Base-by-base conservation (phyloP, 495 filamentous ascomycete species). In the Symbiotaphrina buchneri region DNA sequence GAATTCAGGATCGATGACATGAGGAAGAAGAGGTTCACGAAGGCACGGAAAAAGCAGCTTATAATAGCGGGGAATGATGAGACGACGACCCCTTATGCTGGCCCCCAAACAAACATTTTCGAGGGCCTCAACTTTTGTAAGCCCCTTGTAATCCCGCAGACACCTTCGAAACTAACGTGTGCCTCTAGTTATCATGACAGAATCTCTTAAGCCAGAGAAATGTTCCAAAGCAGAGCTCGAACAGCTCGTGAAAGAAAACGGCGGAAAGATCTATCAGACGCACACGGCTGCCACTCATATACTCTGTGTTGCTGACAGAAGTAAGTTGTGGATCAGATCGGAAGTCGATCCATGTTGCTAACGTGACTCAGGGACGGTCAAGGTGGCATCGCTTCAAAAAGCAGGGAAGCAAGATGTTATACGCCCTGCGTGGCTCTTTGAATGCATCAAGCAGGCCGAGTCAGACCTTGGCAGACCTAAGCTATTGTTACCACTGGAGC, bases 141-240 rank as follows among this genome's bases (percentile, higher is more conserved):
- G 39, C 38, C 7, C 8, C 20, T 24, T 23, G n/a, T n/a, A n/a
- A 8, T 7, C 22, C 13, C 13, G 22, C 8, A 25, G 7, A 8
- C 11, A 16, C 63, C 17, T 57, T 48, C 4, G 55, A 61, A 26
- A 45, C 48, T 36, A 28, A 21, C 5, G 27, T 6, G 14, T 28
- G 10, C 11, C 6, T 6, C 6, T 32, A 65, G 61, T 60, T 44
- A 47, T 79, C 25, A 60, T 75, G 55, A 74, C 68, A 3, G 72
- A 75, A 23, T 58, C 61, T 4, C 41, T 46, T 8, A 40, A 48
- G 8, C 66, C 68, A 5, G 43, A 52, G 10, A 85, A 81, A 52
- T 76, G 66, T 42, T 56, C 63, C 18, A 95, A 94, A 44, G 56
- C 63, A 0, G 71, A 84, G 30, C 51, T 95, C n/a, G 84, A 95